Conservation (phyloP, 257 asterid genomes). For the Lycium barbarum region DNA sequence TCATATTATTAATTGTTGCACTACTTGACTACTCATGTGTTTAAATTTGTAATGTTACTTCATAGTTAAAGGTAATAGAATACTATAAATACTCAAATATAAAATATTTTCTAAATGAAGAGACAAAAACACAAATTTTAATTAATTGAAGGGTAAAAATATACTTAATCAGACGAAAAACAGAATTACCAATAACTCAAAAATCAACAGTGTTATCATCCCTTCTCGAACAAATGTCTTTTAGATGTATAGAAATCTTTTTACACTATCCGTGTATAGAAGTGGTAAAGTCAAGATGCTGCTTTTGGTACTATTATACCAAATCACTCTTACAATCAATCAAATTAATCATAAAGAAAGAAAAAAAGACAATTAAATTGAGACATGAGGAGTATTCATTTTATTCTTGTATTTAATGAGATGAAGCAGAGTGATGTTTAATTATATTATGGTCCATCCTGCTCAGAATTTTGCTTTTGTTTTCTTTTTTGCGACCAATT, state of each 20-base stretch:
- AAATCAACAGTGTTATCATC: background rate
- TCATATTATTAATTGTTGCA: background rate
- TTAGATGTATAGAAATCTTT: no score
- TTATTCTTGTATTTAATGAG: background rate
- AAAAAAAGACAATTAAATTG: background rate
- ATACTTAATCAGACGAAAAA: background rate
- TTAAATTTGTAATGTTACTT: background rate
- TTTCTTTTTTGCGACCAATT: background rate
- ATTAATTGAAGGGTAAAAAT: no score
- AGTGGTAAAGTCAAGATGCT: background rate
- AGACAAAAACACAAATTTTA: no score
- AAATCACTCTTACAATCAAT: background rate
- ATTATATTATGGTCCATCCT: slow-evolving; percentile 7
- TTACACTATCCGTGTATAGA: no score
- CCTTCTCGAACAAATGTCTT: no score
- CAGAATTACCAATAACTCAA: background rate
- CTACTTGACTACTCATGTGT: background rate
- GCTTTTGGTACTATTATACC: background rate
- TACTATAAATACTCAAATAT: background rate
- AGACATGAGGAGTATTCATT: background rate
- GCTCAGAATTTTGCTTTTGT: background rate
- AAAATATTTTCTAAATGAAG: background rate
- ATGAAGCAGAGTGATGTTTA: background rate
- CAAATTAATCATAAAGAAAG: background rate
- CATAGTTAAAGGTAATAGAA: background rate